Conservation (phyloP, 148 eudicot species). For the Beta vulgaris region DNA sequence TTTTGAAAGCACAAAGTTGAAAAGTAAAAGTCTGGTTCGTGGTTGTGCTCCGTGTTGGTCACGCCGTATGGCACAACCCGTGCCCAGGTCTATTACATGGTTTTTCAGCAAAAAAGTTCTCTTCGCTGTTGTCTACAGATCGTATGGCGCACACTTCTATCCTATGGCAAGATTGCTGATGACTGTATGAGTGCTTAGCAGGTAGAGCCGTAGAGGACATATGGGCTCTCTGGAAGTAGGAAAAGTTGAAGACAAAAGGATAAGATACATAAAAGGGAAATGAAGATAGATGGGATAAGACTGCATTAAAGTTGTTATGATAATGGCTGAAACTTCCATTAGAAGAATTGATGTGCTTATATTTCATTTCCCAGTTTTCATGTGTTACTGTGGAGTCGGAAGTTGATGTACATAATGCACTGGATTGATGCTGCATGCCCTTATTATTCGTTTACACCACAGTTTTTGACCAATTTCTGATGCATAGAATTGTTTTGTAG, state of each 20-base stretch:
- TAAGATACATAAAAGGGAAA: neutral
- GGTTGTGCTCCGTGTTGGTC: too few relatives aligned
- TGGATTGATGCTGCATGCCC: neutral
- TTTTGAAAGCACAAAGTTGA: too few relatives aligned
- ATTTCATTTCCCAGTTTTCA: neutral
- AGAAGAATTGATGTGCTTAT: too few relatives aligned
- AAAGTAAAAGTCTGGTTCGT: too few relatives aligned
- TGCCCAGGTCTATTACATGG: too few relatives aligned
- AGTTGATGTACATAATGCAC: neutral
- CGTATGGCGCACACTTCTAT: too few relatives aligned
- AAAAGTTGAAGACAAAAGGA: neutral
- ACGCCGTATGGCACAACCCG: too few relatives aligned
- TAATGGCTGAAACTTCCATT: neutral
- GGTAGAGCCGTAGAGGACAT: neutral
- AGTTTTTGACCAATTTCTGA: slow-evolving; percentile 3
- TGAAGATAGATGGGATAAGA: neutral
- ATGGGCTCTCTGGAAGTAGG: neutral
- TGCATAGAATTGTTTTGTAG: slow-evolving; percentile 27
- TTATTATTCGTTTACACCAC: neutral
- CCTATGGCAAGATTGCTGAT: too few relatives aligned
- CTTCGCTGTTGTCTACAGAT: too few relatives aligned
- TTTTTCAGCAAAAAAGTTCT: too few relatives aligned
- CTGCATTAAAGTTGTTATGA: neutral
- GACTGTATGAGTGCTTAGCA: neutral
- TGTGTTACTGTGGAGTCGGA: neutral